A percentile compares a stretch with the other conserved stretches of the same genome.
Evolutionary conservation across 805 yeast species (phyloP).

Genomic region (Huiozyma sinensis): DNA sequence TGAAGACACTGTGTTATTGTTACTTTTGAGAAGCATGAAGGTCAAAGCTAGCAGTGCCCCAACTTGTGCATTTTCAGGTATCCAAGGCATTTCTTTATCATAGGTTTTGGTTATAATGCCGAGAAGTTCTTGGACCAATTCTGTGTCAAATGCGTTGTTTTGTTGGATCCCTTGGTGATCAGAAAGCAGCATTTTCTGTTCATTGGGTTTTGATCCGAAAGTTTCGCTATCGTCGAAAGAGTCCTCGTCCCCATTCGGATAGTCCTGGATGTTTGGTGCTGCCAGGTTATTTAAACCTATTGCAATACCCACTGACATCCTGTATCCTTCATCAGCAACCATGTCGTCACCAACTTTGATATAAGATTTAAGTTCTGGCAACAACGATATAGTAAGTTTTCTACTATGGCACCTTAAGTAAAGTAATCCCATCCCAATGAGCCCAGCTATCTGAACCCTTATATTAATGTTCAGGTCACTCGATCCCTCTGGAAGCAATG

Average conservation of each 20-base stretch:
- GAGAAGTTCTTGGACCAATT: constrained; percentile 7
- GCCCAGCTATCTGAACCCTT: constrained; percentile 83
- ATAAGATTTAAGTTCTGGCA: constrained; percentile 48
- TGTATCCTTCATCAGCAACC: constrained; percentile 64
- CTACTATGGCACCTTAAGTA: constrained; percentile 72
- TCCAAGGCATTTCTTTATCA: constrained; percentile 22
- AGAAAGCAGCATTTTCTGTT: not conserved
- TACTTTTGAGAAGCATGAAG: constrained; percentile 62
- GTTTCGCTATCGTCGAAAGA: not conserved
- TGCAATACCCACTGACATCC: constrained; percentile 81
- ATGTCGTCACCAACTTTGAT: constrained; percentile 46
- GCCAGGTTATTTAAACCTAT: constrained; percentile 80
- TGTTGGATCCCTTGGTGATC: not conserved
- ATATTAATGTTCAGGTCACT: constrained; percentile 76
- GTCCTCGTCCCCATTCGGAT: not conserved
- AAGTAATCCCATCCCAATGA: constrained; percentile 80
- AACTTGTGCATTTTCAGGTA: constrained; percentile 31
- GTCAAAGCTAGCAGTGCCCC: constrained; percentile 74
- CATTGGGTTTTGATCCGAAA: not conserved
- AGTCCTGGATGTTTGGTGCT: constrained; percentile 17
- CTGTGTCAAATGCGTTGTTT: constrained; percentile 1
- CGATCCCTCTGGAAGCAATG: constrained; percentile 83
- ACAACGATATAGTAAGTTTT: constrained; percentile 70
- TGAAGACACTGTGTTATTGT: constrained; percentile 44
- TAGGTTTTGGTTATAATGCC: constrained; percentile 10